Evolutionary conservation across 805 yeast species (phyloP), one percentile per base, ranked within the genome.

Genomic region (Saturnispora mendoncae): DNA sequence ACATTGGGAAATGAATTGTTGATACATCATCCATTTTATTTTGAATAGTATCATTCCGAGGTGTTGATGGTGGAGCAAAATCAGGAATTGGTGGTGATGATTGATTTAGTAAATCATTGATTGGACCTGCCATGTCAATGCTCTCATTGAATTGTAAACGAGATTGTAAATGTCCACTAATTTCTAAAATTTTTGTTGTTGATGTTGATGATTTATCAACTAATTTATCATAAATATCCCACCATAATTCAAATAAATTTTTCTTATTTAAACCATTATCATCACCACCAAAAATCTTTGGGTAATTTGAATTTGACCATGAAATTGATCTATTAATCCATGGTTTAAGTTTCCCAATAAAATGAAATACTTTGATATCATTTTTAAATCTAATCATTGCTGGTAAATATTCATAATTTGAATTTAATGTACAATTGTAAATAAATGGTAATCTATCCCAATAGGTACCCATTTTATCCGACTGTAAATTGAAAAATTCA

Each of bases 371-470:
- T 36, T 74, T 76, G 33, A 75, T 67, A 50, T 62, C 42, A 12
- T 51, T 42, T 24, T 51, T 43, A 37, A 54, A 61, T 39, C 55
- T 52, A 3, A 43, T 41, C 31, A 61, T 36, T 5, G 65, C 63
- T 61, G 51, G 66, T 39, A 58, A 49, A 45, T 61, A 61, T 44
- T 62, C 65, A 43, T 62, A 62, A 36, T 54, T 56, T 2, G 57
- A 51, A 34, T 50, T 52, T 9, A 56, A 70, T 41, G 97, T 90
- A 25, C 90, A 94, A 54, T 90, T 90, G 66, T 77, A 90, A 35
- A 75, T 51, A 52, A 88, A 90, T 2, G 97, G 88, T 36, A 92
- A 62, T 36, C 75, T 69, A 25, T 67, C 59, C 96, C 97, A 88
- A 41, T 50, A 45, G 8, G 43, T 41, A 10, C 19, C 19, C 2